These are phyloP conservation scores for Aspergillus tubingensis DNA, from an alignment of 2,329 filamentous ascomycete genomes.

Conservation along the genomic window DNA sequence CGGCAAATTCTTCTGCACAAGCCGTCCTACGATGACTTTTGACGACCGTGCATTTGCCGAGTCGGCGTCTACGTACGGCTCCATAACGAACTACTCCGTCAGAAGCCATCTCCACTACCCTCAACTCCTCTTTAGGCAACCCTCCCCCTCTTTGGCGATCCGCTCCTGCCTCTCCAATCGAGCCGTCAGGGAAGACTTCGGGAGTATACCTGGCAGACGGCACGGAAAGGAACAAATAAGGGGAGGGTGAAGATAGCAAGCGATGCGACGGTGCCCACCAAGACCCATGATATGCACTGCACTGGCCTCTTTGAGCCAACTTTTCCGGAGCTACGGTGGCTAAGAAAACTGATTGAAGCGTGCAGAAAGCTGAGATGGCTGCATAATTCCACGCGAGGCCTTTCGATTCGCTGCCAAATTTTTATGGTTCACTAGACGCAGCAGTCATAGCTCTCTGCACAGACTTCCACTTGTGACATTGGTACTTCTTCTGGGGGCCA, in stretches of 20 bases:
- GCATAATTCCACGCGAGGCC: not conserved
- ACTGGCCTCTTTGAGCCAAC: not conserved
- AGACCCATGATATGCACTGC: conserved; percentile 1
- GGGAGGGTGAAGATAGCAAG: not conserved
- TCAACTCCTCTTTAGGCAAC: not conserved
- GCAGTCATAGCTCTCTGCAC: not conserved
- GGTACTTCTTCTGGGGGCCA: not conserved
- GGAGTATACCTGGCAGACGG: not conserved
- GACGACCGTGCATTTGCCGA: not conserved
- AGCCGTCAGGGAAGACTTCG: not conserved
- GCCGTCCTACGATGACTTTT: not conserved
- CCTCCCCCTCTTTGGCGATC: not conserved
- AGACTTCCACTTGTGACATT: not conserved
- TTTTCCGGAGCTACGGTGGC: not conserved
- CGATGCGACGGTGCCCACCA: not conserved
- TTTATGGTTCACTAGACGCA: not conserved
- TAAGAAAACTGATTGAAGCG: not conserved
- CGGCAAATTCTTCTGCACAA: not conserved
- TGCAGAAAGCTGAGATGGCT: not conserved
- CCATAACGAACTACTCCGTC: not conserved
- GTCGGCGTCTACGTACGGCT: not conserved
- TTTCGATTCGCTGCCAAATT: not conserved
- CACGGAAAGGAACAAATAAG: not conserved
- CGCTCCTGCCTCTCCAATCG: not conserved
- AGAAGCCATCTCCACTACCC: not conserved